Percentiles rank a stretch among this genome's conserved stretches.
Evolutionary conservation across 129 eudicot species (phyloP).

Genomic region (Smallanthus sonchifolius): DNA sequence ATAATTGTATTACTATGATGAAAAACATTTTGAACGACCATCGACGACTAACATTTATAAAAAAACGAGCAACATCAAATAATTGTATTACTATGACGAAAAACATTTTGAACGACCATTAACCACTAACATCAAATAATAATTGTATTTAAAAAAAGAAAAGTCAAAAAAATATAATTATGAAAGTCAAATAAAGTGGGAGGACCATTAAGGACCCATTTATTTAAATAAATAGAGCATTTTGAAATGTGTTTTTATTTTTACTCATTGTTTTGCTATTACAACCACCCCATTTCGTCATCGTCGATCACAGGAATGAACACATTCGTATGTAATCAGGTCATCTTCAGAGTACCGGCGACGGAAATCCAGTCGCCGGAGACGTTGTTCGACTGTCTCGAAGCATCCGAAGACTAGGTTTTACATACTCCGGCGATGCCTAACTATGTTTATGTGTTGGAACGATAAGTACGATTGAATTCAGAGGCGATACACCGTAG

Average conservation of each 20-base stretch:
- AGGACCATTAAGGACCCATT: not conserved
- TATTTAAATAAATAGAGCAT: constrained; percentile 7
- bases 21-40: no score
- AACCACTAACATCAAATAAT: no score
- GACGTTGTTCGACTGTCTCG: constrained; percentile 33
- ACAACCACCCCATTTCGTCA: not conserved
- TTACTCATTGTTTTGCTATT: not conserved
- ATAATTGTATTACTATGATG: no score
- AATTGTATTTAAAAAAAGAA: no score
- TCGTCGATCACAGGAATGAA: constrained; percentile 17
- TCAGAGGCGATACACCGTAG: no score
- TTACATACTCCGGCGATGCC: constrained; percentile 55
- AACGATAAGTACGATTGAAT: constrained; percentile 28
- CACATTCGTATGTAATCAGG: constrained; percentile 27
- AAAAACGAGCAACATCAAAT: no score
- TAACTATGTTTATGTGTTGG: constrained; percentile 62
- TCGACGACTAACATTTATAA: no score
- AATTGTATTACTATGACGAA: no score
- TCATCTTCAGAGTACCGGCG: constrained; percentile 31
- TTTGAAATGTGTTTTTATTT: not conserved
- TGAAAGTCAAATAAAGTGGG: constrained; percentile 23
- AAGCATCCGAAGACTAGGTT: constrained; percentile 54
- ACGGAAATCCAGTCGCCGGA: constrained; percentile 27
- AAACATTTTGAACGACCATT: no score
- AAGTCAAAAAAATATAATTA: not conserved